Percentiles rank a stretch among this genome's conserved stretches.
phyloP scores from a whole-genome alignment of 2,329 filamentous ascomycete species.

The Harringtonia aguacate region DNA sequence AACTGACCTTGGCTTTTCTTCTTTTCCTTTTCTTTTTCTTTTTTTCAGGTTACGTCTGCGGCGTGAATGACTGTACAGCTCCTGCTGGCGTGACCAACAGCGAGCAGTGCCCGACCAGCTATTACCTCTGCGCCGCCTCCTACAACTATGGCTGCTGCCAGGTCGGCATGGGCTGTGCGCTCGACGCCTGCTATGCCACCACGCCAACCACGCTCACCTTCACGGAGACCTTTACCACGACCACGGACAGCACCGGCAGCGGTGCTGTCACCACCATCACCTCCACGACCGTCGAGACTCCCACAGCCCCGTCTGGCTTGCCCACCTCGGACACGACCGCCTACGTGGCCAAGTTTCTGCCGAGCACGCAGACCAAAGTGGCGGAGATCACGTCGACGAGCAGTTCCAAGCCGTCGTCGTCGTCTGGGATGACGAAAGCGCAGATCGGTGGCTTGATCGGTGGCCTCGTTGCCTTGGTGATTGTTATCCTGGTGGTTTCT shows the following conservation, averaged over 20 bases:
- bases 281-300: constrained; percentile 27
- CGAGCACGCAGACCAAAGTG: constrained; percentile 31
- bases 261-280: constrained; percentile 28
- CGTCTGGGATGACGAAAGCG: constrained; percentile 22
- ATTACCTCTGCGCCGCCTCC: constrained; percentile 37
- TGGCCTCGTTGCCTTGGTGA: constrained; percentile 35
- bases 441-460: constrained; percentile 43
- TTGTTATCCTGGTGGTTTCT: constrained; percentile 34
- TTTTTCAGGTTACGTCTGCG: constrained; percentile 32
- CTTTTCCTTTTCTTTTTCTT: no score
- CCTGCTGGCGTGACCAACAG: constrained; percentile 30
- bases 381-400: constrained; percentile 17
- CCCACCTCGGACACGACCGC: constrained; percentile 15
- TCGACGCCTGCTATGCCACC: constrained; percentile 35
- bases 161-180: constrained; percentile 37
- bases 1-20: no score
- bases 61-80: constrained; percentile 27
- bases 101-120: constrained; percentile 31
- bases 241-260: constrained; percentile 22
- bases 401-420: neutral
- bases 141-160: constrained; percentile 43
- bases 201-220: constrained; percentile 32
- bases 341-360: constrained; percentile 30
- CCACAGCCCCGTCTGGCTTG: constrained; percentile 20
- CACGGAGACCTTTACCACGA: constrained; percentile 33